Evolutionary conservation across 305 asterid genomes (phyloP), one percentile per base, ranked within the genome.

Genomic region (Salvia sclarea): DNA sequence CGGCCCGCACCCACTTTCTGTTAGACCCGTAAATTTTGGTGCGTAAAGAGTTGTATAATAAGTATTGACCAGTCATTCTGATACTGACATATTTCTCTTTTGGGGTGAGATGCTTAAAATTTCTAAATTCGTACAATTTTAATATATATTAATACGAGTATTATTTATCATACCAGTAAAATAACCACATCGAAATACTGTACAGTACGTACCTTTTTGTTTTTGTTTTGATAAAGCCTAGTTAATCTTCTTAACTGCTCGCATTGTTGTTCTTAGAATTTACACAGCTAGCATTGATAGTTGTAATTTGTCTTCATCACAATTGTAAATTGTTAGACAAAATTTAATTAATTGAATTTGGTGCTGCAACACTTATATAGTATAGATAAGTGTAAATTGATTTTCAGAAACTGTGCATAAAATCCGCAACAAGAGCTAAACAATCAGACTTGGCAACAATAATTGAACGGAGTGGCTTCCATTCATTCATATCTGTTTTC

Each of bases 1-100:
- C 75, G 68, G 30, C 68, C 80, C 71, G 22, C 54, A 41, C 70
- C 70, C 70, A 49, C 48, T 62, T 57, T 69, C 22, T 21, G 67
- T 63, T 64, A 63, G 66, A 25, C 79, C 65, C 24, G 62, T 75
- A 37, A 56, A 47, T 57, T 69, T 57, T 64, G 79, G 79, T 64
- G 22, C 64, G 72, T 56, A 25, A 64, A 75, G 38, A 57, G 41
- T 33, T 21, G 40, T 40, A 7, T 33, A 33, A 30, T 18, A 37
- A 5, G 35, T 43, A 44, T 72, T 59, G 59, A 74, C 53, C 61
- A 44, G 59, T 62, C 64, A 14, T 16, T 60, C 56, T 38, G 12
- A 37, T 18, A 8, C 61, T 66, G 55, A 49, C 59, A 64, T 1
- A 13, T 35, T 50, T 65, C 43, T 49, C 33, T 20, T 49, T 60